These are phyloP conservation scores for Plantago ovata DNA, from an alignment of 257 asterid species.

Conservation along the genomic window DNA sequence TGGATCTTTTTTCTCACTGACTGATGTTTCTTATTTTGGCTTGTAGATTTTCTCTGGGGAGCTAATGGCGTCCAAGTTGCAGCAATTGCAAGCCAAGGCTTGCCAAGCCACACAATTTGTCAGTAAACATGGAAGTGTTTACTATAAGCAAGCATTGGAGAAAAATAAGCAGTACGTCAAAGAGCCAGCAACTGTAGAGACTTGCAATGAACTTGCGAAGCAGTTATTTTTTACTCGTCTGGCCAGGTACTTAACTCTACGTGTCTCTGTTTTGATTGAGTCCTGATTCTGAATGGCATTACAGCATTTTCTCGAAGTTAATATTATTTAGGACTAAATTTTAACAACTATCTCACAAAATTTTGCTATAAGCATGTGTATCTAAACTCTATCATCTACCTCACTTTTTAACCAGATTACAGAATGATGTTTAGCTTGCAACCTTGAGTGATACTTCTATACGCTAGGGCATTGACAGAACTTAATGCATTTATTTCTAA, in stretches of 20 bases:
- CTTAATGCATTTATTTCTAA: too few species aligned
- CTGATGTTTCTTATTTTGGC: background rate
- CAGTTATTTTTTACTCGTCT: constrained; percentile 63
- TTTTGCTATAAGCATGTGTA: too few species aligned
- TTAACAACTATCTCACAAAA: background rate
- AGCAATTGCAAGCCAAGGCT: constrained; percentile 56
- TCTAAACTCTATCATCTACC: too few species aligned
- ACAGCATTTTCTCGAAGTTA: background rate
- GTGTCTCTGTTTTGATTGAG: background rate
- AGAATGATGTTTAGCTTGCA: too few species aligned
- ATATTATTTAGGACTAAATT: background rate
- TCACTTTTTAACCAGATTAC: too few species aligned
- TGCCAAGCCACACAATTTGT: constrained; percentile 47
- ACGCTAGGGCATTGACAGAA: too few species aligned
- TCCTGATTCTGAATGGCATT: background rate
- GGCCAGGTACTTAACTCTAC: constrained; percentile 43
- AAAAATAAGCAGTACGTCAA: constrained; percentile 54
- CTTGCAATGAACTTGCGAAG: constrained; percentile 53
- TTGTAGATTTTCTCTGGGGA: constrained; percentile 24
- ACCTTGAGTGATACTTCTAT: too few species aligned
- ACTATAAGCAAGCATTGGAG: constrained; percentile 64
- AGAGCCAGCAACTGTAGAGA: constrained; percentile 65
- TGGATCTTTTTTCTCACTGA: background rate
- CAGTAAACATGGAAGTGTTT: constrained; percentile 46
- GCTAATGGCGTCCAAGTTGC: constrained; percentile 51